A percentile compares a stretch with the other conserved stretches of the same genome.
These are phyloP conservation scores for Olyra latifolia DNA, from an alignment of 176 grass and related monocot species.

Conservation along the genomic window DNA sequence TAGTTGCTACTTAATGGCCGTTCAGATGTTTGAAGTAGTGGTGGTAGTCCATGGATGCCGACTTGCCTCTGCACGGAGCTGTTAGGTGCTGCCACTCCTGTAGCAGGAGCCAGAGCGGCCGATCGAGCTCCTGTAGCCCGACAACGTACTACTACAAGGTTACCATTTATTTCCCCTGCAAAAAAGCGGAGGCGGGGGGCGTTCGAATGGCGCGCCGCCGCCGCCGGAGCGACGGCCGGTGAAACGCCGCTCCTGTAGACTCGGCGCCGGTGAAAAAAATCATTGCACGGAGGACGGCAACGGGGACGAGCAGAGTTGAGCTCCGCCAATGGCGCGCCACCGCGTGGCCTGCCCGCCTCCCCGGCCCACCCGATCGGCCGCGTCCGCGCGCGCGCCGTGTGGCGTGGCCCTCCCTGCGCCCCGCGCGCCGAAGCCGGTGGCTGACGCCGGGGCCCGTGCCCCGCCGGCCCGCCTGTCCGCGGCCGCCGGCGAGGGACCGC, in stretches of 20 bases:
- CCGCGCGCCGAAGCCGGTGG: not conserved
- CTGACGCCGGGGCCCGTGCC: not conserved
- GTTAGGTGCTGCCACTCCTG: not conserved
- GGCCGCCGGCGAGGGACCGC: too few relatives aligned
- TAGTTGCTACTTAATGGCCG: not conserved
- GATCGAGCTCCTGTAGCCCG: constrained; percentile 10
- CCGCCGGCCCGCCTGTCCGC: not conserved
- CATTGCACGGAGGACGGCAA: not conserved
- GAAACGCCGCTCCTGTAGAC: not conserved
- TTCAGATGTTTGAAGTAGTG: not conserved
- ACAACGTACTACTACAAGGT: not conserved
- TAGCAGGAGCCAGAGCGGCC: not conserved
- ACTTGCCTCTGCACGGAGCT: not conserved
- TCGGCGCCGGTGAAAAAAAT: not conserved
- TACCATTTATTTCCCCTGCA: not conserved
- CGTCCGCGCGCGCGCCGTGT: not conserved
- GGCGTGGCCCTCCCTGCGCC: not conserved
- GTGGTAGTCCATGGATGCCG: too few relatives aligned
- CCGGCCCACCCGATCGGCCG: not conserved
- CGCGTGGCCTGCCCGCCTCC: constrained; percentile 40
- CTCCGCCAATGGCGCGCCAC: not conserved
- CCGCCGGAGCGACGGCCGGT: not conserved
- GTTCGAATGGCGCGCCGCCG: not conserved
- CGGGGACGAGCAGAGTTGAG: not conserved
- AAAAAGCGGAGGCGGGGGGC: not conserved